Conservation (phyloP, 2,329 filamentous ascomycete species). For the Herpotrichia juniperi region DNA sequence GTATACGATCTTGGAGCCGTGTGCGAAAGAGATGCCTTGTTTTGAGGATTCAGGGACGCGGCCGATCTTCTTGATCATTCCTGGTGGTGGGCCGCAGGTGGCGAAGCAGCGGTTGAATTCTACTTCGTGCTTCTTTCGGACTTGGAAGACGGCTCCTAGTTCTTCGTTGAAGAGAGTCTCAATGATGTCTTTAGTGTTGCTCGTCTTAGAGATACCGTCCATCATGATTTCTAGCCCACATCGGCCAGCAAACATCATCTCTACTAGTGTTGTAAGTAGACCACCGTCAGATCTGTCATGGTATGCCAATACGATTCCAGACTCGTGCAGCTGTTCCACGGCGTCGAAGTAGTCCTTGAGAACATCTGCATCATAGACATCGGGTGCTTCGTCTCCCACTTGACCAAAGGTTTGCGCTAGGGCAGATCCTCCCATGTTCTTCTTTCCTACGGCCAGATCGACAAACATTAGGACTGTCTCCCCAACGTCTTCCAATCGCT, state of each 20-base stretch:
- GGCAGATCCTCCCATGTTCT: slow-evolving; percentile 87
- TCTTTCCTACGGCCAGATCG: slow-evolving; percentile 81
- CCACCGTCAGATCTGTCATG: slow-evolving; percentile 95
- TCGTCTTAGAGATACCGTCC: slow-evolving; percentile 70
- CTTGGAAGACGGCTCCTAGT: slow-evolving; percentile 93
- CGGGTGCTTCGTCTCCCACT: slow-evolving; percentile 82
- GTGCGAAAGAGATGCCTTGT: slow-evolving; percentile 78
- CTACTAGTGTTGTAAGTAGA: slow-evolving; percentile 84
- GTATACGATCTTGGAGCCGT: slow-evolving; percentile 72
- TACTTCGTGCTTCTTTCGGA: slow-evolving; percentile 81
- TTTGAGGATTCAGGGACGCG: slow-evolving; percentile 71
- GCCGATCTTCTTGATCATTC: slow-evolving; percentile 84
- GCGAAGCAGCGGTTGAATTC: slow-evolving; percentile 90
- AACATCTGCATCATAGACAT: slow-evolving; percentile 80
- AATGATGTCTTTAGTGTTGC: slow-evolving; percentile 68
- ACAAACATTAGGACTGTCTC: slow-evolving; percentile 90
- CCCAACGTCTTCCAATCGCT: slow-evolving; percentile 82
- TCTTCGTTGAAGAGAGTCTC: slow-evolving; percentile 94
- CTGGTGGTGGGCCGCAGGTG: slow-evolving; percentile 81
- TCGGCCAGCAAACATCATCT: slow-evolving; percentile 98
- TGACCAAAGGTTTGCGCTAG: slow-evolving; percentile 88
- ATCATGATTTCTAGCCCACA: slow-evolving; percentile 86
- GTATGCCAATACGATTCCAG: slow-evolving; percentile 83
- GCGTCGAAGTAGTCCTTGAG: slow-evolving; percentile 94
- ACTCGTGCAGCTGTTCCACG: slow-evolving; percentile 69